phyloP scores from a whole-genome alignment of 163 green algal species.

The Coccomyxa subellipsoidea region DNA sequence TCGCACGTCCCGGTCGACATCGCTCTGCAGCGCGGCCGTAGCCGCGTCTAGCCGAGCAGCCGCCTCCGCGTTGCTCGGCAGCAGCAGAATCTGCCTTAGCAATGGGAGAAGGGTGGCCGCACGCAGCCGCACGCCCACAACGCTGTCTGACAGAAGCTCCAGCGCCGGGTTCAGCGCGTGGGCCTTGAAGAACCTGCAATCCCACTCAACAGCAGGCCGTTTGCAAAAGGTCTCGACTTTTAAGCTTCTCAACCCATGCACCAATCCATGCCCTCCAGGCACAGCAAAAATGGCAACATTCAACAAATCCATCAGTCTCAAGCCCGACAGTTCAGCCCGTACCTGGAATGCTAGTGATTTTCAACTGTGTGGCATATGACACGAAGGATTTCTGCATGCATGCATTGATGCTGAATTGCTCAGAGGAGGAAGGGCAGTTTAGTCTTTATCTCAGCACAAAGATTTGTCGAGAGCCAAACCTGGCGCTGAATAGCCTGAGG shows the following conservation, averaged over 20 bases:
- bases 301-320: background rate
- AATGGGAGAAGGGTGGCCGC: background rate
- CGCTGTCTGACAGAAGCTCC: background rate
- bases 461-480: conserved; percentile 24
- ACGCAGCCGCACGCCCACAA: background rate
- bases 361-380: background rate
- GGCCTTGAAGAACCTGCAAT: conserved; percentile 7
- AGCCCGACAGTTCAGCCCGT: background rate
- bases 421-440: too few species aligned
- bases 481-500: conserved; percentile 55
- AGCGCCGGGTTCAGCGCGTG: background rate
- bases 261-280: too few species aligned
- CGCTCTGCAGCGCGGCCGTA: background rate
- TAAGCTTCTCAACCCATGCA: too few species aligned
- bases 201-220: background rate
- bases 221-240: background rate
- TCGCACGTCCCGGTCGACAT: background rate
- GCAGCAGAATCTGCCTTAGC: background rate
- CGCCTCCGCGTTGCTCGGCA: background rate
- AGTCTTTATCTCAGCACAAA: too few species aligned
- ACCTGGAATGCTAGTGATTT: background rate
- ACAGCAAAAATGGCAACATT: background rate
- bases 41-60: background rate
- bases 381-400: too few species aligned
- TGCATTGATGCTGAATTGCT: too few species aligned